These are phyloP conservation scores for Allium sativum DNA, from an alignment of 106 monocot genomes.

Conservation along the genomic window DNA sequence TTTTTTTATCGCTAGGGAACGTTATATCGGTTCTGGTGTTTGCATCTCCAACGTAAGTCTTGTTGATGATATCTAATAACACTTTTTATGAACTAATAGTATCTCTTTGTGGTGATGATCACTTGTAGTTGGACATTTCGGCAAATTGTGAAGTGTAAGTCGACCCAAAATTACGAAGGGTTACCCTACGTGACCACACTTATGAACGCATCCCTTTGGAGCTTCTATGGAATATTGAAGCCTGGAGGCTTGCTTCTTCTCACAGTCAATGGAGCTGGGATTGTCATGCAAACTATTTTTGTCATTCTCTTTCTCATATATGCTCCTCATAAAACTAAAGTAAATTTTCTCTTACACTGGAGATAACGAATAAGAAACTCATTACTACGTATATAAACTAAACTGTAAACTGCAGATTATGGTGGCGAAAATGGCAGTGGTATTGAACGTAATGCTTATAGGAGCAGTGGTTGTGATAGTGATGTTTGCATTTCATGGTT, in stretches of 20 bases:
- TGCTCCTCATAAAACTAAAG: slow-evolving; percentile 17
- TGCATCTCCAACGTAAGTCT: slow-evolving; percentile 35
- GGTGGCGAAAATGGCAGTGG: slow-evolving; percentile 19
- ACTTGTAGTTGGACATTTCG: slow-evolving; percentile 30
- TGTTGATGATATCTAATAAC: neutral
- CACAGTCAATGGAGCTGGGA: slow-evolving; percentile 32
- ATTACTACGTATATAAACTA: neutral
- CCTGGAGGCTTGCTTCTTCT: slow-evolving; percentile 33
- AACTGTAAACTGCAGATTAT: slow-evolving; percentile 14
- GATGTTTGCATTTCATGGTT: slow-evolving; percentile 15
- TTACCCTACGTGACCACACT: slow-evolving; percentile 39
- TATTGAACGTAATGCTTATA: slow-evolving; percentile 18
- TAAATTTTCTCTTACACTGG: neutral
- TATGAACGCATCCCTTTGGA: slow-evolving; percentile 42
- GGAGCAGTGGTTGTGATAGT: slow-evolving; percentile 29
- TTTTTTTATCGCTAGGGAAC: slow-evolving; percentile 15
- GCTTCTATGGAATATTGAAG: slow-evolving; percentile 41
- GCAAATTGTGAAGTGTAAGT: slow-evolving; percentile 31
- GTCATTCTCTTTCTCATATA: slow-evolving; percentile 26
- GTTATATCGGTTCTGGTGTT: slow-evolving; percentile 34
- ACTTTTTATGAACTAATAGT: slow-evolving; percentile 4
- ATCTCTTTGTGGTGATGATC: neutral
- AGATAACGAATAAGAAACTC: neutral
- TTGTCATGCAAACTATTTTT: slow-evolving; percentile 28
- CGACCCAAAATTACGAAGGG: slow-evolving; percentile 33